Percentiles rank a stretch among this genome's conserved stretches.
These are phyloP conservation scores for Parasarocladium wereldwijsianum DNA, from an alignment of 2,329 filamentous ascomycete species.

Conservation along the genomic window DNA sequence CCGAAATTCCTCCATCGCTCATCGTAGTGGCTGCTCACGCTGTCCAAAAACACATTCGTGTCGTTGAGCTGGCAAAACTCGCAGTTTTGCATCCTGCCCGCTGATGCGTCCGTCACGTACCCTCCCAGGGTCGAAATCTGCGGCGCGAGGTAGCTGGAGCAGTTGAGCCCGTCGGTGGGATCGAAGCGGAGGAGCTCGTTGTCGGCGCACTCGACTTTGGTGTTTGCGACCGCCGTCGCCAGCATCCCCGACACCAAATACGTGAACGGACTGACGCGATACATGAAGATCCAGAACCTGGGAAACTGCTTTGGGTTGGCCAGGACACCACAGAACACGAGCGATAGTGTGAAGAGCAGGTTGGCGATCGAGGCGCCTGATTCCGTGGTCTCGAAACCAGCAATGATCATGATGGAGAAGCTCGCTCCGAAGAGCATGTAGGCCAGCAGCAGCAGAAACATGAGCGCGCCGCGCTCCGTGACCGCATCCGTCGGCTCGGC, in stretches of 20 bases:
- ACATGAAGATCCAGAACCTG: constrained; percentile 75
- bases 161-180: constrained; percentile 31
- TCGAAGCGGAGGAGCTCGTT: constrained; percentile 45
- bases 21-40: constrained; percentile 34
- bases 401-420: constrained; percentile 66
- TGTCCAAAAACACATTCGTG: constrained; percentile 36
- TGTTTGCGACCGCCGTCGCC: constrained; percentile 53
- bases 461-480: constrained; percentile 56
- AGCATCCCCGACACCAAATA: constrained; percentile 66
- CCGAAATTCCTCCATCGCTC: constrained; percentile 58
- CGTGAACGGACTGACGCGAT: constrained; percentile 67
- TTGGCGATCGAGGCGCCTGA: constrained; percentile 64
- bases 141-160: constrained; percentile 37
- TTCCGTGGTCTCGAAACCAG: constrained; percentile 60
- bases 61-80: constrained; percentile 35
- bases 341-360: constrained; percentile 54
- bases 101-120: constrained; percentile 36
- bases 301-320: constrained; percentile 47
- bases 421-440: constrained; percentile 74
- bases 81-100: constrained; percentile 32
- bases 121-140: constrained; percentile 25
- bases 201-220: constrained; percentile 45
- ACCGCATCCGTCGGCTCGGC: constrained; percentile 46
- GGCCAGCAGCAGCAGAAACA: constrained; percentile 61
- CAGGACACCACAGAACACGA: constrained; percentile 67